A percentile compares a stretch with the other conserved stretches of the same genome.
Evolutionary conservation across 495 filamentous ascomycete species (phyloP).

Genomic region (Recurvomyces mirabilis): DNA sequence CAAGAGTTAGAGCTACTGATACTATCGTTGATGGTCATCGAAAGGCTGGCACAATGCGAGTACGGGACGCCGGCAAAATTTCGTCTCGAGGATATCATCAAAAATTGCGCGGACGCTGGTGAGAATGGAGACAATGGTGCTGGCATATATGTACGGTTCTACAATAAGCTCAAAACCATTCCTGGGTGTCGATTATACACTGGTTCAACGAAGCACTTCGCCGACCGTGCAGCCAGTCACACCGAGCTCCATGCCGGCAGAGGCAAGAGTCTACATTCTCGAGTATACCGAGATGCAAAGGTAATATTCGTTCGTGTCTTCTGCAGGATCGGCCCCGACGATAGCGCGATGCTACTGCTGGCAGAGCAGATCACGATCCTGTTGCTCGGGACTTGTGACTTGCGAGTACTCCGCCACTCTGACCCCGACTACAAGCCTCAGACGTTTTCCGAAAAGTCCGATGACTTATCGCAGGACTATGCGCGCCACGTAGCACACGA

Average conservation of each 20-base stretch:
- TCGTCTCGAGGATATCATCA: neutral
- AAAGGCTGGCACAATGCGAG: neutral
- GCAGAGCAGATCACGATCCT: neutral
- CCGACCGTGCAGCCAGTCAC: neutral
- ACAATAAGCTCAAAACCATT: neutral
- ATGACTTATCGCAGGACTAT: neutral
- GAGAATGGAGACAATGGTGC: neutral
- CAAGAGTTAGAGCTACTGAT: neutral
- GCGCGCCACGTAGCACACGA: neutral
- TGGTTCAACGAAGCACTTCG: neutral
- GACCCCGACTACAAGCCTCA: too few species aligned
- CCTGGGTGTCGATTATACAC: neutral
- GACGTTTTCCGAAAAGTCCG: neutral
- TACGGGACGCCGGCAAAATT: too few species aligned
- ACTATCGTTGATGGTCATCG: neutral
- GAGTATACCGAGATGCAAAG: neutral
- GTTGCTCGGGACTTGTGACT: neutral
- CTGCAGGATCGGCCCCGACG: neutral
- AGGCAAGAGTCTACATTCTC: neutral
- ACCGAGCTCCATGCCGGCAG: neutral
- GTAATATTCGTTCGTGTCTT: neutral
- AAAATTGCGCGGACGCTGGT: neutral
- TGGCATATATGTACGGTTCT: neutral
- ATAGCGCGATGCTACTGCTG: neutral
- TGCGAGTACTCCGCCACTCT: neutral